phyloP scores from a whole-genome alignment of 2,329 filamentous ascomycete genomes.

The Sarocladiaceae sp. region DNA sequence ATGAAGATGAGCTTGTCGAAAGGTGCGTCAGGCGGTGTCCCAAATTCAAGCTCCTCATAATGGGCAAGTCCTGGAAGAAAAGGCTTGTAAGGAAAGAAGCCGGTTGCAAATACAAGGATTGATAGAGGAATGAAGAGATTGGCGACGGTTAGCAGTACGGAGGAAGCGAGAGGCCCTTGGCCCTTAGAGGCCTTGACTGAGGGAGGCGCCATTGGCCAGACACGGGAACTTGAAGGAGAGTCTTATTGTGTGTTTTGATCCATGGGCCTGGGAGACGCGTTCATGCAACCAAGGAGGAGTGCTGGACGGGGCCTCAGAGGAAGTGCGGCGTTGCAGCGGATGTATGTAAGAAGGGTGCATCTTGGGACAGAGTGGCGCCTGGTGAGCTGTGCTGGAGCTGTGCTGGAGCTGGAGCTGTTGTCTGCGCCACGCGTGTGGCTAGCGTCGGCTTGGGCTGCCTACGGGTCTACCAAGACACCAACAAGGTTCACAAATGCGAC shows the following conservation, averaged over 20 bases:
- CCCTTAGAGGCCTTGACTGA: neutral
- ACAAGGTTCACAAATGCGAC: neutral
- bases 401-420: neutral
- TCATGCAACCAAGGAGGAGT: neutral
- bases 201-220: constrained; percentile 4
- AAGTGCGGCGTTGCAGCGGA: too few relatives aligned
- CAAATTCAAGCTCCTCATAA: constrained; percentile 52
- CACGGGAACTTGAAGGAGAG: neutral
- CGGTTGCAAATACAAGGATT: constrained; percentile 71
- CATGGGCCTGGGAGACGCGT: too few relatives aligned
- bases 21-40: constrained; percentile 53
- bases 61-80: constrained; percentile 78
- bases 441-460: constrained; percentile 1
- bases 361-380: constrained; percentile 6
- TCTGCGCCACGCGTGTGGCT: constrained; percentile 7
- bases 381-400: too few relatives aligned
- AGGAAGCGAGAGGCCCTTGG: constrained; percentile 11
- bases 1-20: constrained; percentile 94
- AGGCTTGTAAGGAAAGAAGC: constrained; percentile 98
- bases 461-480: too few relatives aligned
- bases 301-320: too few relatives aligned
- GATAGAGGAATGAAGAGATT: constrained; percentile 74
- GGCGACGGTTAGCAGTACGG: constrained; percentile 52
- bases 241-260: neutral
- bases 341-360: too few relatives aligned